Evolutionary conservation across 1,284 basidiomycete genomes (phyloP).

Genomic region (Leccinum pachyderme): DNA sequence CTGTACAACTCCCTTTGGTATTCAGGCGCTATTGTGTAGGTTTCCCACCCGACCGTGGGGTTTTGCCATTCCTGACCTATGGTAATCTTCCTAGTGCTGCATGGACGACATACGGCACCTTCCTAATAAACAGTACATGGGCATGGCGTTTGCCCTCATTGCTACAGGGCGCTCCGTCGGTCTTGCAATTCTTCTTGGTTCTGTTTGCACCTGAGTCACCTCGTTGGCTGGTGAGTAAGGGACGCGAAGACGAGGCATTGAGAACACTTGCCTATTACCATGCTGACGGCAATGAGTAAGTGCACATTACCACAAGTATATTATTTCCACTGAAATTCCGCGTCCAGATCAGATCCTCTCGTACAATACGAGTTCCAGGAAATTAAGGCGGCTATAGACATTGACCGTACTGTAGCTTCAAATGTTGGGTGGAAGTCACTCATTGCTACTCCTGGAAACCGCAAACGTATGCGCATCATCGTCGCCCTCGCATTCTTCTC

Average conservation of each 20-base stretch:
- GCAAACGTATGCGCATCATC: constrained; percentile 67
- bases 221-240: constrained; percentile 68
- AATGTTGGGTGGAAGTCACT: constrained; percentile 64
- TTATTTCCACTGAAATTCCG: neutral
- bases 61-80: constrained; percentile 1
- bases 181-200: constrained; percentile 59
- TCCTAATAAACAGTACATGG: constrained; percentile 63
- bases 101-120: constrained; percentile 75
- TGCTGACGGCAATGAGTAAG: constrained; percentile 60
- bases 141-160: constrained; percentile 73
- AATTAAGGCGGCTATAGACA: constrained; percentile 71
- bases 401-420: constrained; percentile 54
- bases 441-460: constrained; percentile 59
- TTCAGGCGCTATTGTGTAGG: constrained; percentile 69
- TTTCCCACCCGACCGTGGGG: constrained; percentile 3
- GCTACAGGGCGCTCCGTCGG: constrained; percentile 61
- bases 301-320: neutral
- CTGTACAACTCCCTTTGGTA: constrained; percentile 82
- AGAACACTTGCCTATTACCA: constrained; percentile 70
- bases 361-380: constrained; percentile 74
- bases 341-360: constrained; percentile 56
- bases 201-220: constrained; percentile 70
- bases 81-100: constrained; percentile 48
- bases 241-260: constrained; percentile 59
- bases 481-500: constrained; percentile 70